Evolutionary conservation across 345 rosid genomes (phyloP).

Genomic region (Gossypium turneri): DNA sequence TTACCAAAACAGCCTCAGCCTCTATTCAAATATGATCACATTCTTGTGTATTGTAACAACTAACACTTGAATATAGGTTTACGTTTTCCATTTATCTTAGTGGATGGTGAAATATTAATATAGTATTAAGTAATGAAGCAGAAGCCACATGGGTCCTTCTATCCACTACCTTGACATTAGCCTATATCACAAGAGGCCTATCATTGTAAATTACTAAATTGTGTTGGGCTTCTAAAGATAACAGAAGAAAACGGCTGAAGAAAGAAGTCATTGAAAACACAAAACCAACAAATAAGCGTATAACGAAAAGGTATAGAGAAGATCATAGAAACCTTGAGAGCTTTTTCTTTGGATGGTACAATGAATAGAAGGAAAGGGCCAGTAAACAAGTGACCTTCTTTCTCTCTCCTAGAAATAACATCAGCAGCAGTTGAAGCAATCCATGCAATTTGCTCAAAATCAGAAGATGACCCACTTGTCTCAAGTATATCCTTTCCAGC

Average conservation of each 20-base stretch:
- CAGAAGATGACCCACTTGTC: constrained; percentile 53
- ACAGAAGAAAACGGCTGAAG: background rate
- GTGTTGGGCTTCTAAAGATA: background rate
- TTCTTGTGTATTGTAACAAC: background rate
- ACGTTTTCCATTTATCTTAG: background rate
- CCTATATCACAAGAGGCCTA: background rate
- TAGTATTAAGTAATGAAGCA: background rate
- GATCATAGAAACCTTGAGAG: constrained; percentile 49
- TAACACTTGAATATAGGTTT: background rate
- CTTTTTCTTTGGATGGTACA: constrained; percentile 78
- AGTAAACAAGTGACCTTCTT: constrained; percentile 39
- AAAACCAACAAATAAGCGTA: background rate
- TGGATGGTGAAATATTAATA: background rate
- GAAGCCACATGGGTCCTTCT: background rate
- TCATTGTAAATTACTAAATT: background rate
- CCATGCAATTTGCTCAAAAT: constrained; percentile 76
- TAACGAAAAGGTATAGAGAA: background rate
- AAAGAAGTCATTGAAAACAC: background rate
- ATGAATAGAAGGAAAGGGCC: constrained; percentile 74
- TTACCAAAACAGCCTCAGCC: background rate
- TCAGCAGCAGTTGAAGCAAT: constrained; percentile 71
- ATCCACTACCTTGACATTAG: background rate
- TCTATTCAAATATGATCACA: background rate
- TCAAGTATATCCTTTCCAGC: constrained; percentile 59
- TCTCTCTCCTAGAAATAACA: constrained; percentile 64